Evolutionary conservation across 441 rosid species (phyloP).

Genomic region (Brassica balearica): DNA sequence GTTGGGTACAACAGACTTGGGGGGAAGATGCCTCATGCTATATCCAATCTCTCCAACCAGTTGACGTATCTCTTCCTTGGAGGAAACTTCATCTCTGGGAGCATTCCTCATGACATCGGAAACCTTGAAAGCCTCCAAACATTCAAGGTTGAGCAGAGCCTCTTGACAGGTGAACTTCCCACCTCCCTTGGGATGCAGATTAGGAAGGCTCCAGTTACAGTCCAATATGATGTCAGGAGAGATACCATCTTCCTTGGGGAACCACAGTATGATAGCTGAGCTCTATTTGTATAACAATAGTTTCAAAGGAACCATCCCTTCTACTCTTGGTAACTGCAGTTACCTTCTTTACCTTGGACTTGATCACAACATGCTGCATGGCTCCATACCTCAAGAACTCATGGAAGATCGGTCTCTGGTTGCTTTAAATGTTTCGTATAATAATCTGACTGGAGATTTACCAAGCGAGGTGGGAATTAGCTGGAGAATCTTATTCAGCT

Average conservation of each 20-base stretch:
- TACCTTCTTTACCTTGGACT: no score
- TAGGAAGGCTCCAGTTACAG: background rate
- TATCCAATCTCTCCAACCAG: background rate
- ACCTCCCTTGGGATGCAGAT: background rate
- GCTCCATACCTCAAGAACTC: background rate
- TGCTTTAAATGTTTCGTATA: background rate
- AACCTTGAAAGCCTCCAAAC: background rate
- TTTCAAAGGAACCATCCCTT: constrained; percentile 6
- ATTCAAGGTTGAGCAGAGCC: background rate
- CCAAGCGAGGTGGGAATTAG: background rate
- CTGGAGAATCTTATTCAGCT: background rate
- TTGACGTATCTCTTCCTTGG: background rate
- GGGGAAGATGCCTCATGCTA: background rate
- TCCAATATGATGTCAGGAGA: background rate
- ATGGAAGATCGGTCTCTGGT: background rate
- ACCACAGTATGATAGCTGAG: background rate
- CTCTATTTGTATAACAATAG: background rate
- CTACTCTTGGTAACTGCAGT: no score
- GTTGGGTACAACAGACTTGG: background rate
- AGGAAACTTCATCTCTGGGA: background rate
- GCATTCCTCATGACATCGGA: background rate
- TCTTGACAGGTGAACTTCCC: background rate
- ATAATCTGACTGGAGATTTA: background rate
- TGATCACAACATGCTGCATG: background rate
- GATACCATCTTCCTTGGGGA: constrained; percentile 1